These are phyloP conservation scores for Coelastrella sp. DNA, from an alignment of 139 green algal species.

Conservation along the genomic window DNA sequence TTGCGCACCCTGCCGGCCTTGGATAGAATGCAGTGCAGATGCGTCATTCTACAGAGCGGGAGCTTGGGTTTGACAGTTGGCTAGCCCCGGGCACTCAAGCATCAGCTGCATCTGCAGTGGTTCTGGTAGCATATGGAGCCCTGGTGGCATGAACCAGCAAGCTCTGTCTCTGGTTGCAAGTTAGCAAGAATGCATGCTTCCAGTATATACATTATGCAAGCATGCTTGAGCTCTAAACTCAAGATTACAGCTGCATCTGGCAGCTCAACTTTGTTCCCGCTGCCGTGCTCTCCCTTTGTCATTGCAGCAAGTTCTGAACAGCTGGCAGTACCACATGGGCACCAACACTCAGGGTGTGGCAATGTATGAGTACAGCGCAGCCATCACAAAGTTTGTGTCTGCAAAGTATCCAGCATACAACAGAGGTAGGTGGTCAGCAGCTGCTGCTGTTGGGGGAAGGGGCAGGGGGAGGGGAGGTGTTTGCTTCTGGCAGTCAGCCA, in stretches of 20 bases:
- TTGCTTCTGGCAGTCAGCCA: neutral
- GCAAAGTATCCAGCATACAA: neutral
- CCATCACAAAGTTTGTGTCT: neutral
- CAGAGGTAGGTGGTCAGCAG: neutral
- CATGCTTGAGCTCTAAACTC: no score
- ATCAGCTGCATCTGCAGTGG: neutral
- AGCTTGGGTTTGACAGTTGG: no score
- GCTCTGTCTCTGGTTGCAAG: no score
- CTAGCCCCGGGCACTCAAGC: neutral
- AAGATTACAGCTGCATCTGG: no score
- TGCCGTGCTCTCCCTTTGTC: neutral
- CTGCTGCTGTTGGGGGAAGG: neutral
- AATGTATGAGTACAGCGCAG: neutral
- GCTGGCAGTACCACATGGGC: constrained; percentile 41
- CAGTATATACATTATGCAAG: no score
- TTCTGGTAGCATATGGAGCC: neutral
- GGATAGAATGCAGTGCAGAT: no score
- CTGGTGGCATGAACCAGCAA: neutral
- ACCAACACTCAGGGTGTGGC: neutral
- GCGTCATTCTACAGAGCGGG: no score
- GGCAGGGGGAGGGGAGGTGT: neutral
- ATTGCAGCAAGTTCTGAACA: constrained; percentile 25
- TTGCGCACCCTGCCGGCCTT: no score
- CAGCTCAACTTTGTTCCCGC: neutral
- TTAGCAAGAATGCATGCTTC: no score